Base-by-base conservation (phyloP, 75 land plant species). In the Cunninghamia lanceolata region DNA sequence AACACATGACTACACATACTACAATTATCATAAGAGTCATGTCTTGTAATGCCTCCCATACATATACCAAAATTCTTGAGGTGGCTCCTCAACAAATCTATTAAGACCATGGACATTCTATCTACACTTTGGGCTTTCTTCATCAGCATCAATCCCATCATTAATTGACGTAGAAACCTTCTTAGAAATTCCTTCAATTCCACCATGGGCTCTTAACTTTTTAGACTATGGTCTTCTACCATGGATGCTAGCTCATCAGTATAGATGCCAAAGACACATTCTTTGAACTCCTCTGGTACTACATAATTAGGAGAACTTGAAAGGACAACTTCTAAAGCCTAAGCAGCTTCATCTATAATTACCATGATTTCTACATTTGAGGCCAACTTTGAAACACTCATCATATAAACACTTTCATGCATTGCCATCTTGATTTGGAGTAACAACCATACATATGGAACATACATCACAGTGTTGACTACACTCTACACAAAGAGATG, bases 41-140 rank as follows among this genome's bases (percentile, higher is more conserved):
- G 84, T 97, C 99, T 43, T 97, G 96, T 86, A 96, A 91, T 30
- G 99, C 95, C 88, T 97, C 99, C 96, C 95, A 96, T 15, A 97
- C 96, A 93, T 93, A 97, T 6, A 94, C 90, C 93, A 97, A 88
- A 97, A 97, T 75, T 96, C 89, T 47, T 90, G 84, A 13, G 83
- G 45, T 87, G 88, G 88, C 75, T 83, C 88, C 86, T 93, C 97
- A 32, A 92, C 84, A 74, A 94, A 97, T 85, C 89, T 93, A 86
- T 97, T 97, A 75, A 90, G 34, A 82, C 99, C 99, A 90, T 84
- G 94, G 16, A 91, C 82, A 32, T 89, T 91, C 86, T 92, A 87
- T 80, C 97, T 93, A 50, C 52, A 16, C 70, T 85, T 89, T 17
- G 95, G 52, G 5, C 70, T 79, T 6, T 86, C 91, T 16, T 66